Evolutionary conservation across 176 grass and related monocot species (phyloP), one percentile per base, ranked within the genome.

Genomic region (Lolium multiflorum): DNA sequence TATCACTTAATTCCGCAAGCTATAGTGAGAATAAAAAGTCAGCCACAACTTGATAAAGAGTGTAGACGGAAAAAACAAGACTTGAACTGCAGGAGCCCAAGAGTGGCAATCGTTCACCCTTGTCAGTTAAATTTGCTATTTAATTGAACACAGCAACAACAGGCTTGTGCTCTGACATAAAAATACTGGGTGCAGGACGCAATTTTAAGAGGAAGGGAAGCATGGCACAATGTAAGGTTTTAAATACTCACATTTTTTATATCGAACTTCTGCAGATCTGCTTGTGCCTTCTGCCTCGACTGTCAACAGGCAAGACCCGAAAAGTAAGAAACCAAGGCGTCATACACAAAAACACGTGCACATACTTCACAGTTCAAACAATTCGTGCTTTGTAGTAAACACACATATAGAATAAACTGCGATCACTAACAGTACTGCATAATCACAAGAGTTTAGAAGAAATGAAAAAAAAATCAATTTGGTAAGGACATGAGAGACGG

Each of bases 281-380:
- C 60, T 80, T 95, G 84, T 81, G 96, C 96, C 85, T 98, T 98
- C 88, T 91, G 83, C 88, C 91, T 98, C 2, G 96, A 98, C 96
- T 98, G 93, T 81, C 81, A 89, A 87, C 48, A 83, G 48, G 59
- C 38, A 88, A 62, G 58, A 76, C 15, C 50, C 55, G 66, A 54
- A 58, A 73, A 73, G 81, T 73, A 73, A 71, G 41, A 52, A 83
- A 8, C 37, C 3, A 82, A 82, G 51, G 31, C 2, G 24, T 72
- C 20, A 57, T 35, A 82, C 28, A 37, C 49, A 57, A 57, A 48
- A 71, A 57, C 17, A 26, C 2, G 0, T 71, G 65, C 26, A 11
- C 22, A 70, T 37, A n/a, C 18, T 71, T 55, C 25, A 82, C 65
- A 13, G 11, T 56, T 41, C 47, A 82, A 35, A 71, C 35, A 9